Evolutionary conservation across 768 basidiomycete genomes (phyloP).

Genomic region (Leccinum rimulosum): DNA sequence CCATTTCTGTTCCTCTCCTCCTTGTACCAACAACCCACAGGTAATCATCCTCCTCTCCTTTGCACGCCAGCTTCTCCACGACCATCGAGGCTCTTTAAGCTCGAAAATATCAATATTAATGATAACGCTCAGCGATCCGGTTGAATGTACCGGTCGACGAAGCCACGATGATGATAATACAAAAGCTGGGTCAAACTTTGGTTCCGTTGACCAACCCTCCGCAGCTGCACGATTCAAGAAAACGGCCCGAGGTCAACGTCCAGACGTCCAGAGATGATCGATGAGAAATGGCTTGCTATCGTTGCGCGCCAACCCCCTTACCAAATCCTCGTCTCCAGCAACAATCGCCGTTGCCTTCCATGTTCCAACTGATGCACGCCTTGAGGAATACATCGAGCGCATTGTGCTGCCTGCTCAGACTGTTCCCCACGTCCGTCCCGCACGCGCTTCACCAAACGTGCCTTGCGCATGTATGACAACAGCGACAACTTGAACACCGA

Average conservation of each 20-base stretch:
- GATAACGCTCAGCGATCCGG: no score
- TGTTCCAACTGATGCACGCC: constrained; percentile 70
- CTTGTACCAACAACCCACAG: no score
- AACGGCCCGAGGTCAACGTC: background rate
- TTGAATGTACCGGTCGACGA: no score
- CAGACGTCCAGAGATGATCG: background rate
- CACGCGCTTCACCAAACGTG: constrained; percentile 86
- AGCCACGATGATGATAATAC: no score
- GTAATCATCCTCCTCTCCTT: no score
- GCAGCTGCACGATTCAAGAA: no score
- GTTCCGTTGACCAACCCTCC: no score
- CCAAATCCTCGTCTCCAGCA: constrained; percentile 89
- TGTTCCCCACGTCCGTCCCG: constrained; percentile 92
- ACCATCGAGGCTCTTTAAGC: no score
- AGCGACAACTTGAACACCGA: constrained; percentile 74
- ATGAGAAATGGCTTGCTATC: background rate
- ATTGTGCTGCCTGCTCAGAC: constrained; percentile 89
- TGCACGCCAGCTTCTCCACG: no score
- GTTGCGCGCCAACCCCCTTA: constrained; percentile 36
- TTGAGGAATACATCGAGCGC: constrained; percentile 93
- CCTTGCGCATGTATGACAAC: constrained; percentile 97
- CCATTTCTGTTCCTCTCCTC: no score
- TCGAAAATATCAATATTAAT: no score
- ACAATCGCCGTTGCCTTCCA: constrained; percentile 81
- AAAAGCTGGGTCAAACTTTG: no score